Conservation (phyloP, 208 protist genomes). For the Wallacemonas sp. region DNA sequence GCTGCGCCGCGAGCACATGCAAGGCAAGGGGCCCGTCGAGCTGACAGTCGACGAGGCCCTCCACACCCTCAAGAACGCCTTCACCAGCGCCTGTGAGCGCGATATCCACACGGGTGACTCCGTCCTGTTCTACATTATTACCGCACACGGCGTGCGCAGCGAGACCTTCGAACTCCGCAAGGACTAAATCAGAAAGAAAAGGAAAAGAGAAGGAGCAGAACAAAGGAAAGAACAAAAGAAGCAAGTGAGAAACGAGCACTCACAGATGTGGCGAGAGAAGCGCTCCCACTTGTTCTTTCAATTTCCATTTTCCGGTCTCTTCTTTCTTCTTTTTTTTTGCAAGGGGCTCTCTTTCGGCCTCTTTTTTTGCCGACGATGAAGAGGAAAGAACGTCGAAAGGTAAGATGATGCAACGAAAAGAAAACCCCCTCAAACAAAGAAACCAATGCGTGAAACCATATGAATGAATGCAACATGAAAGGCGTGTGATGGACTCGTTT, state of each 20-base stretch:
- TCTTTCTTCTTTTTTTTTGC: no score
- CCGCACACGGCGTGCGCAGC: constrained; percentile 56
- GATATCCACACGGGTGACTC: constrained; percentile 98
- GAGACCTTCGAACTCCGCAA: constrained; percentile 81
- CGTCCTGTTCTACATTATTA: constrained; percentile 94
- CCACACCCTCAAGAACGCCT: constrained; percentile 95
- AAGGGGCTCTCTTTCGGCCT: no score
- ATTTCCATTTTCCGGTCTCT: background rate
- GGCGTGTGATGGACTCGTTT: no score
- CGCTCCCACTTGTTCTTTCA: no score
- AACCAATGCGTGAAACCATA: no score
- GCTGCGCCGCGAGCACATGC: constrained; percentile 86
- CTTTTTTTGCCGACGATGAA: no score
- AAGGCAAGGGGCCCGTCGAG: constrained; percentile 51
- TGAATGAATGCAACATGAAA: no score
- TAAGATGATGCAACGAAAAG: no score
- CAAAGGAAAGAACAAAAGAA: background rate
- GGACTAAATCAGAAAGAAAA: constrained; percentile 32
- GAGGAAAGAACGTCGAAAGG: no score
- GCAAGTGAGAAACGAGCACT: no score
- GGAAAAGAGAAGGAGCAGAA: constrained; percentile 15
- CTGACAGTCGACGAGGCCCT: constrained; percentile 84
- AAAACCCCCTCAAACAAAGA: no score
- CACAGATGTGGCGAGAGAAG: no score
- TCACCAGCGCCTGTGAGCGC: constrained; percentile 95